Evolutionary conservation across 768 basidiomycete genomes (phyloP).

Genomic region (Steccherinum ochraceum): DNA sequence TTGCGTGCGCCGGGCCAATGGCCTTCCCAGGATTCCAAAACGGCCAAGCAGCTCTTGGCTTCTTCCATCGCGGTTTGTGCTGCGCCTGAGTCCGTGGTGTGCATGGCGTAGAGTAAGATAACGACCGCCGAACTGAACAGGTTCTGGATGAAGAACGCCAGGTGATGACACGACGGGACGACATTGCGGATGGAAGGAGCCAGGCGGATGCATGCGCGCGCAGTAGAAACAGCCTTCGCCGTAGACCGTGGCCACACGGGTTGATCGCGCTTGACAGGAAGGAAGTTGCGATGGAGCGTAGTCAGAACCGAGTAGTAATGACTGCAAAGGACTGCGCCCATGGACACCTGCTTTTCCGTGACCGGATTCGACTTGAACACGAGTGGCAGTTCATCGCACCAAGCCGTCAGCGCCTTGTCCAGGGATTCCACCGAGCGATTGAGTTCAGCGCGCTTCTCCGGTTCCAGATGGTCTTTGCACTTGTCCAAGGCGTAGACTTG

Average conservation of each 20-base stretch:
- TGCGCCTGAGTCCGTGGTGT: constrained; percentile 58
- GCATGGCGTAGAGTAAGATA: constrained; percentile 82
- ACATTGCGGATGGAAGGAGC: constrained; percentile 81
- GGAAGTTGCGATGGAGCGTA: constrained; percentile 82
- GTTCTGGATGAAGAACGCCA: constrained; percentile 87
- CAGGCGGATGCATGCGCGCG: constrained; percentile 78
- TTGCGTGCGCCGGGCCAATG: constrained; percentile 85
- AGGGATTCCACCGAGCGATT: constrained; percentile 73
- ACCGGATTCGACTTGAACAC: constrained; percentile 69
- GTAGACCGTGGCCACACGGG: constrained; percentile 66
- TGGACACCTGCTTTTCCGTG: constrained; percentile 76
- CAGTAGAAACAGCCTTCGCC: constrained; percentile 74
- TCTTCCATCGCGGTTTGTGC: constrained; percentile 77
- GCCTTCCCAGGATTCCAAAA: constrained; percentile 78
- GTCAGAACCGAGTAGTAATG: constrained; percentile 87
- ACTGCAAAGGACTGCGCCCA: constrained; percentile 81
- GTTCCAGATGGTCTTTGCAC: constrained; percentile 67
- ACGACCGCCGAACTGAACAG: constrained; percentile 87
- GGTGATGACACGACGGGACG: constrained; percentile 80
- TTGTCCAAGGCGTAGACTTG: constrained; percentile 79
- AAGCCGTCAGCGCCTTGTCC: constrained; percentile 70
- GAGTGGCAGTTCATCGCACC: constrained; percentile 75
- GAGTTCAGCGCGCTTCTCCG: constrained; percentile 69
- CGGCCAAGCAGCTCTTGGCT: constrained; percentile 62
- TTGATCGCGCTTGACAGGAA: constrained; percentile 73